Evolutionary conservation across 31 red algal genomes (phyloP).

Genomic region (Porphyra umbilicalis): DNA sequence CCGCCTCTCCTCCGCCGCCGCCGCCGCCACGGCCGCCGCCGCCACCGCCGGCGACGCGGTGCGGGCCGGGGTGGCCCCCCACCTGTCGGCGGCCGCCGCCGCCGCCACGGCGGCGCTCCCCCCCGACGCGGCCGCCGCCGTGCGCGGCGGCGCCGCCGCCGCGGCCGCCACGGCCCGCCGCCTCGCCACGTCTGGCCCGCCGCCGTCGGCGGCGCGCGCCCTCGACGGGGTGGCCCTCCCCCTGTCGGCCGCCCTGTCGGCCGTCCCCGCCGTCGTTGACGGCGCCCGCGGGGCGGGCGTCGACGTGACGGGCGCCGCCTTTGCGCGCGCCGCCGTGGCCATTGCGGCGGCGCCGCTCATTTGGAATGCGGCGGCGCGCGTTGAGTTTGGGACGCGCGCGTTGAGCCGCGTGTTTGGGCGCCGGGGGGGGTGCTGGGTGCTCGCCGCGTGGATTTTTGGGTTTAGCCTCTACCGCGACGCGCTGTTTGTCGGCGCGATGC

Average conservation of each 20-base stretch:
- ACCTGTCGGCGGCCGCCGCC: neutral
- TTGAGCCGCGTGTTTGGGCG: slow-evolving; percentile 49
- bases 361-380: slow-evolving; percentile 72
- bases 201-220: neutral
- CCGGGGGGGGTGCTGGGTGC: slow-evolving; percentile 34
- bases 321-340: slow-evolving; percentile 47
- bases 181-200: neutral
- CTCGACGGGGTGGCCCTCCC: neutral
- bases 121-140: neutral
- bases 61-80: neutral
- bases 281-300: neutral
- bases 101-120: neutral
- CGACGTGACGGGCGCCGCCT: slow-evolving; percentile 25
- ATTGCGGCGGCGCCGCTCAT: slow-evolving; percentile 62
- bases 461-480: slow-evolving; percentile 68
- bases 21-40: neutral
- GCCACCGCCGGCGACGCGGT: neutral
- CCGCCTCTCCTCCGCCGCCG: neutral
- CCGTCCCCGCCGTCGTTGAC: neutral
- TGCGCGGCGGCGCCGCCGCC: neutral
- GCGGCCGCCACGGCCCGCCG: neutral
- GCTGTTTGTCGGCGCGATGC: slow-evolving; percentile 59
- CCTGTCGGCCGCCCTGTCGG: neutral
- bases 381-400: slow-evolving; percentile 67
- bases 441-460: slow-evolving; percentile 80